phyloP scores from a whole-genome alignment of 106 monocot genomes.

The Dactylorhiza incarnata region DNA sequence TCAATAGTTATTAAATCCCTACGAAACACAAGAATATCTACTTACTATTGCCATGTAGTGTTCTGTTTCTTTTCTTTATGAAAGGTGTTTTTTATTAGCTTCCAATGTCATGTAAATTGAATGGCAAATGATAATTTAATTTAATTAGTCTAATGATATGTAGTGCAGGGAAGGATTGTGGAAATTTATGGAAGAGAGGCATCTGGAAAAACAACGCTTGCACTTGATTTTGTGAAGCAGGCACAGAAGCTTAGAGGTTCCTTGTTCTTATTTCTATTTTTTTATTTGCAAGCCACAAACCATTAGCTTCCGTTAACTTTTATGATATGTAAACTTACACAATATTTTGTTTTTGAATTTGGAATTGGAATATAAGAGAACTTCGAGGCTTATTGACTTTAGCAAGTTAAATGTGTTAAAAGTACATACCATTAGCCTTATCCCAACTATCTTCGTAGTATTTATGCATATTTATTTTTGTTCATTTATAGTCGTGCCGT shows the following conservation, averaged over 20 bases:
- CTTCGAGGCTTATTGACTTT: neutral
- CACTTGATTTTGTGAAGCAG: slow-evolving; percentile 88
- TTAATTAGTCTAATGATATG: slow-evolving; percentile 6
- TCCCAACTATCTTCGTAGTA: neutral
- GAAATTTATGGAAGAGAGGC: slow-evolving; percentile 92
- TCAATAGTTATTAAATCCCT: neutral
- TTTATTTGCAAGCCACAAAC: neutral
- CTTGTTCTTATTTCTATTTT: slow-evolving; percentile 20
- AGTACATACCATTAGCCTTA: neutral
- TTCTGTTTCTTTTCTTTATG: neutral
- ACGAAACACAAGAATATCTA: neutral
- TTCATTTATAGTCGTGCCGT: neutral
- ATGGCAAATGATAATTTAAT: neutral
- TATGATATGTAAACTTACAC: neutral
- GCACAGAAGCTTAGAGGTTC: slow-evolving; percentile 88
- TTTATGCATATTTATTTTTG: neutral
- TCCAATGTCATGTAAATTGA: neutral
- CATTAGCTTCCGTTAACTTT: neutral
- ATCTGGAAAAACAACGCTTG: slow-evolving; percentile 93
- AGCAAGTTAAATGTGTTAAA: neutral
- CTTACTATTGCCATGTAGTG: neutral
- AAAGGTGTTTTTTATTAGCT: neutral
- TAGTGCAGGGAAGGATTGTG: slow-evolving; percentile 84
- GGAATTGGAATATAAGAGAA: neutral
- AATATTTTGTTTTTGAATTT: neutral